phyloP scores from a whole-genome alignment of 202 grass and related monocot genomes.

The Zizania palustris region DNA sequence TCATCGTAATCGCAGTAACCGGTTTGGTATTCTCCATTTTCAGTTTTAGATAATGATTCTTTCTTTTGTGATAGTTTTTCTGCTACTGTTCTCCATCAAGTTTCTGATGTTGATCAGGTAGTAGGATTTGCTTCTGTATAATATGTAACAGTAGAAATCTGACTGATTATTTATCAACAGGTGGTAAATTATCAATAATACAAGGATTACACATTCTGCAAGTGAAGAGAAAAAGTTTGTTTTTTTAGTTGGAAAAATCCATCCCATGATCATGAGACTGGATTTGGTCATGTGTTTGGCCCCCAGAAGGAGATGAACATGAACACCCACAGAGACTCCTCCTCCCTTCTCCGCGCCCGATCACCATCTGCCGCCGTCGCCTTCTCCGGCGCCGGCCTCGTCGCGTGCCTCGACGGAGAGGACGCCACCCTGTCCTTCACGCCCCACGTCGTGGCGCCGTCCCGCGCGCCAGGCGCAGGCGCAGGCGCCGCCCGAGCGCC shows the following conservation, averaged over 20 bases:
- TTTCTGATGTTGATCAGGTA: too few relatives aligned
- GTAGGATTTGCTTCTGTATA: too few relatives aligned
- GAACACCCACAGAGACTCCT: conserved; percentile 60
- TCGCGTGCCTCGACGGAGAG: conserved; percentile 22
- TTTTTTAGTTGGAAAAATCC: background rate
- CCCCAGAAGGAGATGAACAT: conserved; percentile 77
- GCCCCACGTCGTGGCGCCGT: background rate
- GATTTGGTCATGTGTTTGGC: conserved; percentile 36
- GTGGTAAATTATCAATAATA: too few relatives aligned
- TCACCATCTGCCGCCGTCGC: background rate
- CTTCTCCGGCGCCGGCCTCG: conserved; percentile 30
- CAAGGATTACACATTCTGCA: too few relatives aligned
- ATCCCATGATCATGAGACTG: background rate
- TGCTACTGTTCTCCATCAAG: too few relatives aligned
- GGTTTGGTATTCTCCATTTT: too few relatives aligned
- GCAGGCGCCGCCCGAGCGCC: background rate
- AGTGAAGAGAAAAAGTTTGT: background rate
- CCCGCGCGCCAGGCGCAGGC: background rate
- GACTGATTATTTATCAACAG: too few relatives aligned
- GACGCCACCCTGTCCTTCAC: conserved; percentile 43
- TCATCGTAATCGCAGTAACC: too few relatives aligned
- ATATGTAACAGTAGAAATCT: too few relatives aligned
- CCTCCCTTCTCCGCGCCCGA: conserved; percentile 14
- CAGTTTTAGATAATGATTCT: too few relatives aligned
- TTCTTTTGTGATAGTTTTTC: too few relatives aligned